Base-by-base conservation (phyloP, 2,329 filamentous ascomycete genomes). In the Sarocladium kiliense region DNA sequence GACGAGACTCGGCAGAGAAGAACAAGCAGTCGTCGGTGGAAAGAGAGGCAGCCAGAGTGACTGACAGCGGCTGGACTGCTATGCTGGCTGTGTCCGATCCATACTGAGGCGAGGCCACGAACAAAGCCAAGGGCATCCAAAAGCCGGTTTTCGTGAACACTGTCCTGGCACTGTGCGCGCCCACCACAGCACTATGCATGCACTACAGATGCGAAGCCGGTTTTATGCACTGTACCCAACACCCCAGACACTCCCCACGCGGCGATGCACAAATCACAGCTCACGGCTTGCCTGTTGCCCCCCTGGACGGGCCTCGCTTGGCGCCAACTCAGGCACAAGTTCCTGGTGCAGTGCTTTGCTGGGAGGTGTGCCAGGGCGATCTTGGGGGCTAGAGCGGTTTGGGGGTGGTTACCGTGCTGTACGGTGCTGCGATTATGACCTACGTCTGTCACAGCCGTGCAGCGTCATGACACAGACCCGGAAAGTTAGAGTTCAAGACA, bases 301-400 rank as follows among this genome's bases (percentile, higher is more conserved):
- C 9, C 30, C 47, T 34, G 47, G 30, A 23, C 10, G 18, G 47
- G 16, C n/a, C 27, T 51, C 47, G 47, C 30, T 51, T 51, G 47
- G 47, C 47, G 47, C 47, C 27, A 19, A 23, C 27, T 51, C 47
- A 51, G 47, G 47, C 47, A 51, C 47, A 51, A 51, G 27, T 51
- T 49, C 27, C 26, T 27, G n/a, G n/a, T n/a, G n/a, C n/a, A n/a
- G n/a, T n/a, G n/a, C n/a, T n/a, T n/a, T n/a, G n/a, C n/a, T 36
- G 7, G 4, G 19, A 44, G 18, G 39, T 10, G n/a, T 6, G 23
- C n/a, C 14, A 23, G 18, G 3, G 14, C 19, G 18, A 18, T 23
- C n/a, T 21, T 9, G 12, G 39, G 19, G 14, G 39, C 9, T 11
- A 18, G 39, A 18, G 39, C 19, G 39, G 39, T 18, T 44, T 23